These are phyloP conservation scores for Canariomyces notabilis DNA, from an alignment of 2,329 filamentous ascomycete genomes.

Conservation along the genomic window DNA sequence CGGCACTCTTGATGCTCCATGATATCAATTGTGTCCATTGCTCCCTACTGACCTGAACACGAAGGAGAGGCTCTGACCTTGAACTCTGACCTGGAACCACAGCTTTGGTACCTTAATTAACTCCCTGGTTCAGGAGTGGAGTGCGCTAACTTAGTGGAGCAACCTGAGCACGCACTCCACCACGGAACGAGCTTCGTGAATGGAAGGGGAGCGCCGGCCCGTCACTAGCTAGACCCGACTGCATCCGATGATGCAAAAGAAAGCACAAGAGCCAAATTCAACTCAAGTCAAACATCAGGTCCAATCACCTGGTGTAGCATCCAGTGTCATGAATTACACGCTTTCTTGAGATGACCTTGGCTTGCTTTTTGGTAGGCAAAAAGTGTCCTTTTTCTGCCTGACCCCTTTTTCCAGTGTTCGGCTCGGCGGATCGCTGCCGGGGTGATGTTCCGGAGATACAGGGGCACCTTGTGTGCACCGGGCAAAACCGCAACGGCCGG, in stretches of 20 bases:
- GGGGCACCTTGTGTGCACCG: conserved; percentile 5
- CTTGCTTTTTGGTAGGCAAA: conserved; percentile 1
- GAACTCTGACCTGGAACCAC: background rate
- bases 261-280: no score
- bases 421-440: conserved; percentile 9
- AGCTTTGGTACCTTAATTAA: background rate
- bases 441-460: conserved; percentile 15
- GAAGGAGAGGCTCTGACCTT: conserved; percentile 14
- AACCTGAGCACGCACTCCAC: conserved; percentile 14
- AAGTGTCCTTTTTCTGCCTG: background rate
- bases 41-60: background rate
- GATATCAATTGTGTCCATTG: conserved; percentile 14
- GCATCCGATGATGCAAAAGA: no score
- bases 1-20: background rate
- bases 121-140: conserved; percentile 7
- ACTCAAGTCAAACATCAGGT: no score
- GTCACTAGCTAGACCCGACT: no score
- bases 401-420: conserved; percentile 6
- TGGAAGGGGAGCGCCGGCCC: background rate
- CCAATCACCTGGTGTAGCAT: no score
- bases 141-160: conserved; percentile 18
- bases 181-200: background rate
- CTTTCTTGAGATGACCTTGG: no score
- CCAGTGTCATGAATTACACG: background rate
- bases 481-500: conserved; percentile 4